Percentiles rank a stretch among this genome's conserved stretches.
phyloP scores from a whole-genome alignment of 2,329 filamentous ascomycete genomes.

The Cryphonectria radicalis region DNA sequence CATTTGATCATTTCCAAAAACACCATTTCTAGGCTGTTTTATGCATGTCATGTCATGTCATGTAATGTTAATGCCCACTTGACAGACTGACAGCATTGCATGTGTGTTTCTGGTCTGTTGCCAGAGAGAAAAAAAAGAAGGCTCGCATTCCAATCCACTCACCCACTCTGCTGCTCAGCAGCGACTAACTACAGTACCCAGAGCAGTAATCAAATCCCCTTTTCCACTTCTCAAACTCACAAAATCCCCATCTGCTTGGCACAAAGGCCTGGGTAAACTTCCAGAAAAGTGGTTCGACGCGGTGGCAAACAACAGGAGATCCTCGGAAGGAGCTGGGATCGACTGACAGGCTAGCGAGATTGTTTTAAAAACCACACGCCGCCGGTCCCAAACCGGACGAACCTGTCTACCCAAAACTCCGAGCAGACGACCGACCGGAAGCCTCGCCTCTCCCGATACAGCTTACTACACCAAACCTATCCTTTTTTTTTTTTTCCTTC shows the following conservation, averaged over 20 bases:
- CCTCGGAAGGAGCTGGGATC: conserved; percentile 26
- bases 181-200: neutral
- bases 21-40: neutral
- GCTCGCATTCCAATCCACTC: neutral
- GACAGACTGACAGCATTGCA: neutral
- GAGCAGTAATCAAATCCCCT: neutral
- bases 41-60: conserved; percentile 3
- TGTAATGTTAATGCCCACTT: neutral
- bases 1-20: conserved; percentile 2
- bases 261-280: neutral
- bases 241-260: neutral
- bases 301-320: conserved; percentile 31
- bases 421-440: conserved; percentile 7
- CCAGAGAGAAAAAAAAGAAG: neutral
- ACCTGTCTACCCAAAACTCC: conserved; percentile 11
- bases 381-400: conserved; percentile 11
- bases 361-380: conserved; percentile 25
- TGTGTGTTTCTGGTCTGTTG: neutral
- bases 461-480: conserved; percentile 2
- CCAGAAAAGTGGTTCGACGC: conserved; percentile 28
- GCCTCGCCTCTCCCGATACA: conserved; percentile 6
- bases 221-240: neutral
- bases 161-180: neutral
- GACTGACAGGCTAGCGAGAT: conserved; percentile 27
- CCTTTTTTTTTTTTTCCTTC: neutral